These are phyloP conservation scores for Pilatotrama ljubarskyi DNA, from an alignment of 768 basidiomycete genomes.

Conservation along the genomic window DNA sequence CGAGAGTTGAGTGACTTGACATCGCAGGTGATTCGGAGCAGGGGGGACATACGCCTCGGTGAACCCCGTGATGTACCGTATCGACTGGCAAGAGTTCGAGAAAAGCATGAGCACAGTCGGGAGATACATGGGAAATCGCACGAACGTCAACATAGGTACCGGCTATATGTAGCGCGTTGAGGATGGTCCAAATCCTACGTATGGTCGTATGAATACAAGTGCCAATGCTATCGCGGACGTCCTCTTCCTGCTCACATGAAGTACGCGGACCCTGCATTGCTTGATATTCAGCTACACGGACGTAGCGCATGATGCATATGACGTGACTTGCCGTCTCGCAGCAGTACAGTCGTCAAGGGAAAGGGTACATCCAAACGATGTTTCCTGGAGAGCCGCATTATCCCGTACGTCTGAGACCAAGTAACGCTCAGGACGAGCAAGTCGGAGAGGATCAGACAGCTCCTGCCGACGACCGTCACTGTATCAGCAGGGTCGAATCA, in stretches of 20 bases:
- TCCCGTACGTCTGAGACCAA: slow-evolving; percentile 15
- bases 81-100: not conserved
- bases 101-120: not conserved
- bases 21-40: not conserved
- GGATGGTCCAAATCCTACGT: slow-evolving; percentile 5
- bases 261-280: not conserved
- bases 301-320: too few relatives aligned
- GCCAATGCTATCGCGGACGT: not conserved
- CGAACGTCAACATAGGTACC: slow-evolving; percentile 4
- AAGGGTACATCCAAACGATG: not conserved
- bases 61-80: slow-evolving; percentile 10
- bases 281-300: too few relatives aligned
- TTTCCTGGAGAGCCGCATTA: slow-evolving; percentile 7
- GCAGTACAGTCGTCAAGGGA: not conserved
- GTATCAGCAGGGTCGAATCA: not conserved
- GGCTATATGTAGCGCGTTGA: slow-evolving; percentile 14
- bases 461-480: slow-evolving; percentile 3
- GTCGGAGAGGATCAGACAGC: slow-evolving; percentile 9
- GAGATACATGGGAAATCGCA: not conserved
- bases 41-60: slow-evolving; percentile 3
- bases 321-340: slow-evolving; percentile 6
- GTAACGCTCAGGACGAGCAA: slow-evolving; percentile 12
- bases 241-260: not conserved
- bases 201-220: not conserved
- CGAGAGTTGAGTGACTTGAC: not conserved